Evolutionary conservation across 352 stramenopile genomes (phyloP).

Genomic region (Lagenidium giganteum): DNA sequence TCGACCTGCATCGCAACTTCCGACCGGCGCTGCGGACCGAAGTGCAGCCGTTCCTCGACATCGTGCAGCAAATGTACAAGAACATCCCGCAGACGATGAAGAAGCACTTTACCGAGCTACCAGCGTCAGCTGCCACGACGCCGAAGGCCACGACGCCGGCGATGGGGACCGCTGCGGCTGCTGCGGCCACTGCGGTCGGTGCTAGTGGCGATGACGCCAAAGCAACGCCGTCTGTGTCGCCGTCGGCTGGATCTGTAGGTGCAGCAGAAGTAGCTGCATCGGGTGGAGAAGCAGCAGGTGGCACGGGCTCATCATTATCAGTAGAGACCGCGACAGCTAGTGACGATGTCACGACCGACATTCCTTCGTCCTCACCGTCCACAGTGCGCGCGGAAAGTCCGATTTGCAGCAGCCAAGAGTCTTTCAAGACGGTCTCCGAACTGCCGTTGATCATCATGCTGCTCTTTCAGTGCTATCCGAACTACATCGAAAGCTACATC

Average conservation of each 20-base stretch:
- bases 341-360: conserved; percentile 14
- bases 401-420: conserved; percentile 84
- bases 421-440: conserved; percentile 96
- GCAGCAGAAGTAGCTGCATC: neutral
- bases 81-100: conserved; percentile 78
- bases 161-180: neutral
- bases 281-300: neutral
- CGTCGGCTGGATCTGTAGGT: no score
- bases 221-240: no score
- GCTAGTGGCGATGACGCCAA: no score
- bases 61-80: conserved; percentile 90
- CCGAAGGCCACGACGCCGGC: neutral
- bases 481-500: conserved; percentile 95
- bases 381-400: no score
- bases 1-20: conserved; percentile 97
- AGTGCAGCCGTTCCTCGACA: conserved; percentile 86
- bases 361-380: no score
- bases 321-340: conserved; percentile 1
- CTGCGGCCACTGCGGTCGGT: neutral
- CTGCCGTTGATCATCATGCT: conserved; percentile 98
- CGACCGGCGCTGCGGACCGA: conserved; percentile 85
- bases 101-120: conserved; percentile 75
- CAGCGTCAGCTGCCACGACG: conserved; percentile 6
- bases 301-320: neutral
- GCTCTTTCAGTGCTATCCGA: conserved; percentile 97